These are phyloP conservation scores for Russula sp. DNA, from an alignment of 768 basidiomycete species.

Conservation along the genomic window DNA sequence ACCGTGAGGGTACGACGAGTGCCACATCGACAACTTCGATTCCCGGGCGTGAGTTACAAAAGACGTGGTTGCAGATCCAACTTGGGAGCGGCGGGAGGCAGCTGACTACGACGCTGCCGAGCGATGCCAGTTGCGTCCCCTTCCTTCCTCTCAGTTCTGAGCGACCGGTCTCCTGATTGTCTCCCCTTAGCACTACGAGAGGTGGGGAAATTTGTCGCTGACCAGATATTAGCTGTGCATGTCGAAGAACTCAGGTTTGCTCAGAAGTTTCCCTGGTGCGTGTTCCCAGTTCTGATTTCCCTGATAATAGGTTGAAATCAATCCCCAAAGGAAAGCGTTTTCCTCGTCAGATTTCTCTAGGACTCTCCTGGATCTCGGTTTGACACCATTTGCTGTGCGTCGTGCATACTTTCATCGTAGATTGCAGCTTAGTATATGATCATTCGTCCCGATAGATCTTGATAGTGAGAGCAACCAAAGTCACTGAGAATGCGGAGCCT, in stretches of 20 bases:
- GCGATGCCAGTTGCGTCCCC: slow-evolving; percentile 60
- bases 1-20: slow-evolving; percentile 63
- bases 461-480: slow-evolving; percentile 6
- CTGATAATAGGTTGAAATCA: background rate
- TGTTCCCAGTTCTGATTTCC: background rate
- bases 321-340: slow-evolving; percentile 63
- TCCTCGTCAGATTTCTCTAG: slow-evolving; percentile 64
- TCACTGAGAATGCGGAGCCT: background rate
- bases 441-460: background rate
- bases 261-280: slow-evolving; percentile 79
- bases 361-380: slow-evolving; percentile 72
- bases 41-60: slow-evolving; percentile 72
- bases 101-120: slow-evolving; percentile 71
- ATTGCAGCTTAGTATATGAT: background rate
- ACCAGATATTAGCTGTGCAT: slow-evolving; percentile 58
- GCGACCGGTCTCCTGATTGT: background rate
- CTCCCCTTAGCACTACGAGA: slow-evolving; percentile 56
- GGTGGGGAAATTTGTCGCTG: slow-evolving; percentile 83
- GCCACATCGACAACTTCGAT: slow-evolving; percentile 18
- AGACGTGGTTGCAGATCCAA: slow-evolving; percentile 88
- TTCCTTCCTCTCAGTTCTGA: background rate
- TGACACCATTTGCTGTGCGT: slow-evolving; percentile 86
- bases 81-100: slow-evolving; percentile 75
- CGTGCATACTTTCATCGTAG: background rate
- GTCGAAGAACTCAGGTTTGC: slow-evolving; percentile 75